Evolutionary conservation across 192 early-diverging fungal species (phyloP).

Genomic region (Podila minutissima): DNA sequence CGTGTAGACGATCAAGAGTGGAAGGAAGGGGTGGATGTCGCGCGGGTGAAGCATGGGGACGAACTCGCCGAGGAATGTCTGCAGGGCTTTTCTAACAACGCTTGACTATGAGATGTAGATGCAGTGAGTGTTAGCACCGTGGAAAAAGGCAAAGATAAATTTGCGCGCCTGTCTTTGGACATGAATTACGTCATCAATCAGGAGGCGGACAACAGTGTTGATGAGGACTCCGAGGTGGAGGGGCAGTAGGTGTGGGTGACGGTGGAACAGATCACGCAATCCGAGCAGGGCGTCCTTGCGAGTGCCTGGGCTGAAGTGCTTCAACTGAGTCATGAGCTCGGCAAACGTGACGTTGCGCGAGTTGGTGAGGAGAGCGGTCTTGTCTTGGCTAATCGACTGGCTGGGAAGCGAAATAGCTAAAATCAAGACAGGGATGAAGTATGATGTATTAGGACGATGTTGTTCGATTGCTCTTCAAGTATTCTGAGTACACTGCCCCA

Average conservation of each 20-base stretch:
- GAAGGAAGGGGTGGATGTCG: conserved; percentile 82
- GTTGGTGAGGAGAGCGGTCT: conserved; percentile 75
- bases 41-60: conserved; percentile 55
- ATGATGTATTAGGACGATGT: background rate
- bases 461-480: background rate
- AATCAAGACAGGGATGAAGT: background rate
- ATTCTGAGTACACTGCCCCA: background rate
- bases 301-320: conserved; percentile 77
- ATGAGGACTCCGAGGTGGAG: conserved; percentile 56
- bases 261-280: conserved; percentile 57
- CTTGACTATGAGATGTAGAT: conserved; percentile 15
- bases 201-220: conserved; percentile 56
- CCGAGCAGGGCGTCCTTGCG: conserved; percentile 64
- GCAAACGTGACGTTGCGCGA: conserved; percentile 79
- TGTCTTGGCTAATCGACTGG: conserved; percentile 84
- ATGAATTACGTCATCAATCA: conserved; percentile 61
- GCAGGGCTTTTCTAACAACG: conserved; percentile 57
- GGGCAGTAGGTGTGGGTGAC: conserved; percentile 55
- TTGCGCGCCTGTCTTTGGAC: background rate
- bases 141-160: background rate
- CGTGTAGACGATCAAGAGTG: conserved; percentile 80
- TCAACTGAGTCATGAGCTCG: conserved; percentile 78
- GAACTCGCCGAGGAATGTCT: conserved; percentile 53
- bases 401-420: conserved; percentile 80
- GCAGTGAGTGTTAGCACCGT: background rate